Evolutionary conservation across 805 yeast genomes (phyloP).

Genomic region (Wickerhamiella siamensis): DNA sequence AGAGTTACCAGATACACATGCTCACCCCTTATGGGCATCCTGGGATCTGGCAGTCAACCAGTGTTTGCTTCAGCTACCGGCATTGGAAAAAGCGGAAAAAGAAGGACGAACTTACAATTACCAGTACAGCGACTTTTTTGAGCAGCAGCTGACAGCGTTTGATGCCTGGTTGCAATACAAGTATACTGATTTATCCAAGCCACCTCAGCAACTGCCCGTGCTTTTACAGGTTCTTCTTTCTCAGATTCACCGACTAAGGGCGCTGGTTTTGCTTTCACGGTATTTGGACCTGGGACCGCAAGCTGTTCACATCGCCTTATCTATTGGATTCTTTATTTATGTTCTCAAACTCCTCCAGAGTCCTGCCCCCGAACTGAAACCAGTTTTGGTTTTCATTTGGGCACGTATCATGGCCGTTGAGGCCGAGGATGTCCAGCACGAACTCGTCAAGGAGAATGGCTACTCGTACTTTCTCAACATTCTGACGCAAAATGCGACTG

Average conservation of each 20-base stretch:
- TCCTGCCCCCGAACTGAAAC: conserved; percentile 90
- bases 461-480: conserved; percentile 76
- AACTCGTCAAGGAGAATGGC: conserved; percentile 80
- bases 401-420: conserved; percentile 96
- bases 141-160: conserved; percentile 90
- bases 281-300: conserved; percentile 92
- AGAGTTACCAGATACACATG: conserved; percentile 66
- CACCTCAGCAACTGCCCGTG: conserved; percentile 92
- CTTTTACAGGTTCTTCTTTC: conserved; percentile 84
- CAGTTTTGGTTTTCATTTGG: conserved; percentile 92
- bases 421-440: conserved; percentile 77
- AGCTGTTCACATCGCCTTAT: conserved; percentile 87
- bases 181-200: conserved; percentile 65
- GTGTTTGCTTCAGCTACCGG: conserved; percentile 44
- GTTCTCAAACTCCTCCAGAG: conserved; percentile 79
- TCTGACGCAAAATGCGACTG: conserved; percentile 28
- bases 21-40: conserved; percentile 92
- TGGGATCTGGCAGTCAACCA: conserved; percentile 98
- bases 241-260: conserved; percentile 85
- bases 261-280: conserved; percentile 66
- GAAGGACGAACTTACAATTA: conserved; percentile 34
- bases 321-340: conserved; percentile 93
- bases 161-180: conserved; percentile 83
- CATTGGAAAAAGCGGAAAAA: conserved; percentile 23
- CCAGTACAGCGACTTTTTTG: conserved; percentile 87